phyloP scores from a whole-genome alignment of 345 rosid genomes.

The Cardamine resedifolia region DNA sequence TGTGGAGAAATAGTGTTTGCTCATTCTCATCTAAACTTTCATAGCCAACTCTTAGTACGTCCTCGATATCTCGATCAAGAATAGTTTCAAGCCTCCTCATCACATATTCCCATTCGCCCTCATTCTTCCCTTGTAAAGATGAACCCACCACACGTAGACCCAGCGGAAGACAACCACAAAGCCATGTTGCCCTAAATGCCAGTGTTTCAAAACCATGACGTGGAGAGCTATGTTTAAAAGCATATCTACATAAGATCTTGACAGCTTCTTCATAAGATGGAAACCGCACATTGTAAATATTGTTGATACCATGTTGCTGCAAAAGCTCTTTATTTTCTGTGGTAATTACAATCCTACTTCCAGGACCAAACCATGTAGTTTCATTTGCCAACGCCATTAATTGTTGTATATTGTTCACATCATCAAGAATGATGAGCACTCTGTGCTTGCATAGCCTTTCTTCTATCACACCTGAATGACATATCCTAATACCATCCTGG shows the following conservation, averaged over 20 bases:
- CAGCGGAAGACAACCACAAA: neutral
- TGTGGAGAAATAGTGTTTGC: constrained; percentile 35
- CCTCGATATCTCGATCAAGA: constrained; percentile 14
- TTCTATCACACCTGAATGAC: neutral
- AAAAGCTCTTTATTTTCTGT: constrained; percentile 1
- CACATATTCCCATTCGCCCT: neutral
- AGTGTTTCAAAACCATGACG: neutral
- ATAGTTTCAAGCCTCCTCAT: neutral
- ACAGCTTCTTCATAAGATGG: neutral
- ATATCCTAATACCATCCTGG: neutral
- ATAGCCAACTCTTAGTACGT: constrained; percentile 27
- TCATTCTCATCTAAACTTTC: constrained; percentile 28
- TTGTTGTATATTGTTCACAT: neutral
- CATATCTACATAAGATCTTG: too few relatives aligned
- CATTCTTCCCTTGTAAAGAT: neutral
- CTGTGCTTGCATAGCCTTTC: neutral
- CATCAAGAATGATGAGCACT: constrained; percentile 25
- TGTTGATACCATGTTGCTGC: neutral
- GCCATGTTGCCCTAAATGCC: neutral
- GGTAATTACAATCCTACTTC: constrained; percentile 6
- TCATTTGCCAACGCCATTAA: too few relatives aligned
- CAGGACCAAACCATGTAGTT: too few relatives aligned
- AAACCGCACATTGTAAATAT: neutral
- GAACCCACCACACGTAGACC: constrained; percentile 6
- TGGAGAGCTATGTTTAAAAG: neutral